phyloP scores from a whole-genome alignment of 495 filamentous ascomycete genomes.

The Xylaria sp. region DNA sequence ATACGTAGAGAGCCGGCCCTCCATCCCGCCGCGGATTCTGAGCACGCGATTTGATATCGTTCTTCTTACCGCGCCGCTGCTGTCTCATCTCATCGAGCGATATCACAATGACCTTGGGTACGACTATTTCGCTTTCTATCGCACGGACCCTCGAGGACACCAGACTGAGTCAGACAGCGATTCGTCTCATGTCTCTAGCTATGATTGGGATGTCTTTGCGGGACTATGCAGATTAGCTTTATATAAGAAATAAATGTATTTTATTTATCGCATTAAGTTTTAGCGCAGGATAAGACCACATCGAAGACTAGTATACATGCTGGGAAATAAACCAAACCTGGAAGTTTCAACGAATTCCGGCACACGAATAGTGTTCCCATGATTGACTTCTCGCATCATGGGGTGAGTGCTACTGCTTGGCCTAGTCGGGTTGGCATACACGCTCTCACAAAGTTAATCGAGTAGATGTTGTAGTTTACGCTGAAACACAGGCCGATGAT shows the following conservation, averaged over 20 bases:
- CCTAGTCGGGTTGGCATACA: too few relatives aligned
- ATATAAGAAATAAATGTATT: not conserved
- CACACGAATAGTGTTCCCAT: too few relatives aligned
- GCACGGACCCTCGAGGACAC: not conserved
- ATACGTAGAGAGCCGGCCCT: not conserved
- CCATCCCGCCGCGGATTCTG: constrained; percentile 15
- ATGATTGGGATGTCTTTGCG: not conserved
- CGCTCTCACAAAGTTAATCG: too few relatives aligned
- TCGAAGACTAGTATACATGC: too few relatives aligned
- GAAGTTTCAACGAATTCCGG: too few relatives aligned
- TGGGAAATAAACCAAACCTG: too few relatives aligned
- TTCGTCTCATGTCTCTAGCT: not conserved
- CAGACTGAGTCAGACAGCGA: not conserved
- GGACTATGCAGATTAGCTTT: not conserved
- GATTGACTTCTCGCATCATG: too few relatives aligned
- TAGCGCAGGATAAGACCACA: too few relatives aligned
- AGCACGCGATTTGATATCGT: not conserved
- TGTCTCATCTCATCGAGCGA: constrained; percentile 22
- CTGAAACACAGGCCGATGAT: too few relatives aligned
- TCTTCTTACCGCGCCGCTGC: constrained; percentile 6
- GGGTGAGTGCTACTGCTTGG: too few relatives aligned
- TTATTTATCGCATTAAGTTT: not conserved
- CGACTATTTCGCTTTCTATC: constrained; percentile 21
- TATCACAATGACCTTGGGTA: constrained; percentile 19
- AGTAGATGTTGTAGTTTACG: too few relatives aligned